Evolutionary conservation across 2,329 filamentous ascomycete species (phyloP), one percentile per base, ranked within the genome.

Genomic region (Mycogone perniciosa): DNA sequence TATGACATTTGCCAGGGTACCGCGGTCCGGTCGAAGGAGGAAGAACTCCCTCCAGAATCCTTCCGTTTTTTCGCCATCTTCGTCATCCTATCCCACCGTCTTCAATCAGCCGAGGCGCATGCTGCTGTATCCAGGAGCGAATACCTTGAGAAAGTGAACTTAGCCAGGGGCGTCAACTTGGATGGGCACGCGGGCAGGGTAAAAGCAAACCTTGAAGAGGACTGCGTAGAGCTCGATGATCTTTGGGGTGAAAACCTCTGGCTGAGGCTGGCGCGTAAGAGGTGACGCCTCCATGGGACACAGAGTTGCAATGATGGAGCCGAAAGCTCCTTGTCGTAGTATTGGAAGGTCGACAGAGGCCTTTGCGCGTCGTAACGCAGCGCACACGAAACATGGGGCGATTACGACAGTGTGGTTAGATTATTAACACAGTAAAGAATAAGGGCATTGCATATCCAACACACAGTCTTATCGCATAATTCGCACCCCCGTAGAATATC

Each of bases 1-100:
- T 54, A 99, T 73, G 44, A 90, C 79, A 45, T 72, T 73, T 64
- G 82, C 80, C 57, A 99, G 73, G 44, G 82, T 79, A 4, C 75
- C 67, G 49, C 81, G 78, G 64, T 96, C 89, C 26, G 92, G 91
- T 56, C 84, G 84, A 52, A 96, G 76, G 35, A 99, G 79, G 68
- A 99, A 99, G 71, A 99, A 90, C 70, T 96, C 93, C 58, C 82
- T 80, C 93, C 93, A 99, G 72, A 96, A 99, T 40, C 90, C 92
- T 54, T 96, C 89, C 1, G 88, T 81, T 55, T 86, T 86, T 30
- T 90, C 85, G 46, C 74, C 69, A 53, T 82, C 79, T 54, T 86
- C 79, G 49, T 83, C 79, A 57, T 85, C 81, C 71, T 87, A 66
- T 56, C 48, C 45, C 37, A 51, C 29, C 49, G 46, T 49, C 46